Percentiles rank a stretch among this genome's conserved stretches.
Evolutionary conservation across 345 rosid species (phyloP).

Genomic region (Arabidopsis arenosa): DNA sequence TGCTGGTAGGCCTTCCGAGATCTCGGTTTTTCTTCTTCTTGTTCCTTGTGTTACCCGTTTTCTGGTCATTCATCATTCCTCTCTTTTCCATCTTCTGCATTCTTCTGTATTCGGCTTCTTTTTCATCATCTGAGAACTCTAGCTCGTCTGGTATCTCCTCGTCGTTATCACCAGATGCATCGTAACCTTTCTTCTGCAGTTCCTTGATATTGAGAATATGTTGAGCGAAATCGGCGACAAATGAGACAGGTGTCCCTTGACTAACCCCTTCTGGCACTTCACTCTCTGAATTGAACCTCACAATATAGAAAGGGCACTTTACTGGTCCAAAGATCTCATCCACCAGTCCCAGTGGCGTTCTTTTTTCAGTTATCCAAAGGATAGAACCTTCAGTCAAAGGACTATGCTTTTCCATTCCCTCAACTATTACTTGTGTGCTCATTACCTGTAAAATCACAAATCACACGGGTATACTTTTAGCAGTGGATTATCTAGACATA

Average conservation of each 20-base stretch:
- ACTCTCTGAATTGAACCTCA: slow-evolving; percentile 88
- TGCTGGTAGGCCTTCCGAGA: slow-evolving; percentile 48
- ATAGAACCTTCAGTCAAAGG: slow-evolving; percentile 89
- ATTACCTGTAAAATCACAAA: slow-evolving; percentile 56
- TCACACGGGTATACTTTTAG: slow-evolving; percentile 10
- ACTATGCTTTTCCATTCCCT: slow-evolving; percentile 78
- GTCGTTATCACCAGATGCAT: slow-evolving; percentile 94
- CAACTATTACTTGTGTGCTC: slow-evolving; percentile 80
- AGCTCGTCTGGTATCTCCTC: slow-evolving; percentile 82
- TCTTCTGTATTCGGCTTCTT: slow-evolving; percentile 80
- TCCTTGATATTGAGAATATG: slow-evolving; percentile 75
- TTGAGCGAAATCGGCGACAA: slow-evolving; percentile 75
- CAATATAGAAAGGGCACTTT: slow-evolving; percentile 78
- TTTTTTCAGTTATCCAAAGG: slow-evolving; percentile 76
- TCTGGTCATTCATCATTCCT: slow-evolving; percentile 54
- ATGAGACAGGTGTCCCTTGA: slow-evolving; percentile 72
- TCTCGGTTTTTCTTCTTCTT: slow-evolving; percentile 62
- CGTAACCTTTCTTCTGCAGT: slow-evolving; percentile 89
- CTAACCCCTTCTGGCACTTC: slow-evolving; percentile 71
- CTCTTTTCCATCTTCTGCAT: slow-evolving; percentile 76
- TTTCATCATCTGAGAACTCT: slow-evolving; percentile 97
- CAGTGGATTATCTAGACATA: slow-evolving; percentile 17
- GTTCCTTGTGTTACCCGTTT: slow-evolving; percentile 52
- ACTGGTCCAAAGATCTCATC: slow-evolving; percentile 99
- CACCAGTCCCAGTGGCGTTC: slow-evolving; percentile 72